Conservation (phyloP, 2,329 filamentous ascomycete genomes). For the Emericellopsis cladophorae region DNA sequence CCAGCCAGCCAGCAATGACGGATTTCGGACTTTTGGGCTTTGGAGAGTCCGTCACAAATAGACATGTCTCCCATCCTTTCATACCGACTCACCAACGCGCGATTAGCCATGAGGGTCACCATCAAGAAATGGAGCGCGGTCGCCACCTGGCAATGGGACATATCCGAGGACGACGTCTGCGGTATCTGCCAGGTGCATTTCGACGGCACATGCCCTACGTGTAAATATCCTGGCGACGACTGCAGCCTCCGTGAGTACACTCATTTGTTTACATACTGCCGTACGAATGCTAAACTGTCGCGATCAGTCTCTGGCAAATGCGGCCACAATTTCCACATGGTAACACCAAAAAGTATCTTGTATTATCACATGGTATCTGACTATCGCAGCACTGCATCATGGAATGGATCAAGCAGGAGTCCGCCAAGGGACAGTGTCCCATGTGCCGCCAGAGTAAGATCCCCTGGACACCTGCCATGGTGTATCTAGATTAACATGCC, state of each 20-base stretch:
- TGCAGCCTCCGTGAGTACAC: conserved; percentile 67
- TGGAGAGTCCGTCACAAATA: neutral
- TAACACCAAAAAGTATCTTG: too few species aligned
- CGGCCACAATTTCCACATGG: conserved; percentile 97
- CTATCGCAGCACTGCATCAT: conserved; percentile 72
- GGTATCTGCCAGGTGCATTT: conserved; percentile 98
- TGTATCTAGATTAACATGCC: conserved; percentile 3
- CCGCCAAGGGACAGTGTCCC: conserved; percentile 84
- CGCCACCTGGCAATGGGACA: conserved; percentile 95
- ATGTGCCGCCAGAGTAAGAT: conserved; percentile 88
- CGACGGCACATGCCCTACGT: conserved; percentile 93
- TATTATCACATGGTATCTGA: too few species aligned
- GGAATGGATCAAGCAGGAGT: conserved; percentile 92
- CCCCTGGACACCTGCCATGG: neutral
- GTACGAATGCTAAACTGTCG: conserved; percentile 3
- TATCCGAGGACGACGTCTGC: conserved; percentile 94
- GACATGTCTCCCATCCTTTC: neutral
- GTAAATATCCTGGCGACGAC: conserved; percentile 95
- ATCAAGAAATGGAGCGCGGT: conserved; percentile 91
- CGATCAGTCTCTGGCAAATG: conserved; percentile 81
- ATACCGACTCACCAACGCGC: conserved; percentile 1
- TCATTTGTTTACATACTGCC: neutral
- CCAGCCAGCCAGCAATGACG: too few species aligned
- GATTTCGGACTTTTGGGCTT: too few species aligned
- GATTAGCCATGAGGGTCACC: conserved; percentile 70